phyloP scores from a whole-genome alignment of 2,329 filamentous ascomycete species.

The Volutella citrinella region DNA sequence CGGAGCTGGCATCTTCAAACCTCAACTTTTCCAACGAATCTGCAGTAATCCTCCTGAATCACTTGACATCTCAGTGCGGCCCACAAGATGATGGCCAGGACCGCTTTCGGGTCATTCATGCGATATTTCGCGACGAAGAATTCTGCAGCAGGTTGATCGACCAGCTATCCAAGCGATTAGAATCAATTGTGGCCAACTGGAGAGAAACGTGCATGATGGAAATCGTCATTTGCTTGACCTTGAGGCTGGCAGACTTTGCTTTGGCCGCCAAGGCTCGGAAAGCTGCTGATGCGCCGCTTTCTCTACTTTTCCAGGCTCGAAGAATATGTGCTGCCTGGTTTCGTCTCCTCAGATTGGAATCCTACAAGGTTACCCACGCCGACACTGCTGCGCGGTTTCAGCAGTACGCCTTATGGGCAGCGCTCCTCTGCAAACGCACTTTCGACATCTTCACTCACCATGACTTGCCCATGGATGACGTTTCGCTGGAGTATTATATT shows the following conservation, averaged over 20 bases:
- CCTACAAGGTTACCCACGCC: conserved; percentile 35
- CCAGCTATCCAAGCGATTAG: conserved; percentile 43
- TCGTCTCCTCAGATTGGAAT: conserved; percentile 41
- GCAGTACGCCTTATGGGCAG: conserved; percentile 50
- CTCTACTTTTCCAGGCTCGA: conserved; percentile 13
- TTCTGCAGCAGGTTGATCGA: conserved; percentile 50
- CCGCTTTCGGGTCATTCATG: conserved; percentile 42
- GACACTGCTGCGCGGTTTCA: conserved; percentile 32
- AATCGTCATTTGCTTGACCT: conserved; percentile 48
- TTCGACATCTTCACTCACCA: conserved; percentile 19
- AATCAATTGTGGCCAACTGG: conserved; percentile 53
- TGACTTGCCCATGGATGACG: conserved; percentile 5
- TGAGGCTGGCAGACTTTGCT: conserved; percentile 34
- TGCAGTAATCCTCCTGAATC: conserved; percentile 46
- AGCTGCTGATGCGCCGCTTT: conserved; percentile 2
- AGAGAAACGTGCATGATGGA: conserved; percentile 59
- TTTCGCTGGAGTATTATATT: conserved; percentile 15
- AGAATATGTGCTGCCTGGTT: conserved; percentile 49
- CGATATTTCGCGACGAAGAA: conserved; percentile 42
- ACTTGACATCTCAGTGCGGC: conserved; percentile 53
- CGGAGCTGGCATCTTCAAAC: conserved; percentile 49
- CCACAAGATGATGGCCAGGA: conserved; percentile 33
- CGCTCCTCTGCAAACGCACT: conserved; percentile 50
- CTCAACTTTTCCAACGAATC: conserved; percentile 61
- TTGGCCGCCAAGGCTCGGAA: conserved; percentile 5